These are phyloP conservation scores for Gautieria morchelliformis DNA, from an alignment of 768 basidiomycete genomes.

Conservation along the genomic window DNA sequence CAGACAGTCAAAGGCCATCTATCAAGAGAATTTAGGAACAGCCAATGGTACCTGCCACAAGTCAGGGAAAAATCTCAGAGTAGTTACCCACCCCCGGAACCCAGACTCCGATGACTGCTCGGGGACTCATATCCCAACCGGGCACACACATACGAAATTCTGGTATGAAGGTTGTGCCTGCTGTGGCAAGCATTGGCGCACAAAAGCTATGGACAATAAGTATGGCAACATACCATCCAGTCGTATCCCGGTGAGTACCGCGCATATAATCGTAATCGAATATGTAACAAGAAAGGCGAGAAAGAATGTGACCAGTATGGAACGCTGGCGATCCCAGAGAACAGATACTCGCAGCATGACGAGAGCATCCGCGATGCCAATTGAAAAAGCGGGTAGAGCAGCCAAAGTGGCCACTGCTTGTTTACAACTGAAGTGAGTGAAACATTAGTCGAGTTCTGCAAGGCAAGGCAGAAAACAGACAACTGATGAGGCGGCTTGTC, in stretches of 20 bases:
- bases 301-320: not conserved
- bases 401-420: not conserved
- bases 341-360: conserved; percentile 8
- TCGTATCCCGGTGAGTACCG: not conserved
- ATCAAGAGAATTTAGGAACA: not conserved
- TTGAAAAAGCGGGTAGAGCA: not conserved
- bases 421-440: not conserved
- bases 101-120: not conserved
- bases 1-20: conserved; percentile 3
- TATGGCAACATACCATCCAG: not conserved
- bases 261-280: not conserved
- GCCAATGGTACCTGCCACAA: not conserved
- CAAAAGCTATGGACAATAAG: not conserved
- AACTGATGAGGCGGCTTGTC: not conserved
- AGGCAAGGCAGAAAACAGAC: not conserved
- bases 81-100: conserved; percentile 1
- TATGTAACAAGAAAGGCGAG: not conserved
- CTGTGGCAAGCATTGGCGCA: not conserved
- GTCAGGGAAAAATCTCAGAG: not conserved
- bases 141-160: not conserved
- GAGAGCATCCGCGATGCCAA: conserved; percentile 4
- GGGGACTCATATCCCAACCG: not conserved
- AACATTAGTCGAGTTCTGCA: not conserved
- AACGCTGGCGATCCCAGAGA: conserved; percentile 7
- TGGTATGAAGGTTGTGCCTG: not conserved